A percentile compares a stretch with the other conserved stretches of the same genome.
Evolutionary conservation across 2,329 filamentous ascomycete genomes (phyloP).

Genomic region (Neofusicoccum parvum): DNA sequence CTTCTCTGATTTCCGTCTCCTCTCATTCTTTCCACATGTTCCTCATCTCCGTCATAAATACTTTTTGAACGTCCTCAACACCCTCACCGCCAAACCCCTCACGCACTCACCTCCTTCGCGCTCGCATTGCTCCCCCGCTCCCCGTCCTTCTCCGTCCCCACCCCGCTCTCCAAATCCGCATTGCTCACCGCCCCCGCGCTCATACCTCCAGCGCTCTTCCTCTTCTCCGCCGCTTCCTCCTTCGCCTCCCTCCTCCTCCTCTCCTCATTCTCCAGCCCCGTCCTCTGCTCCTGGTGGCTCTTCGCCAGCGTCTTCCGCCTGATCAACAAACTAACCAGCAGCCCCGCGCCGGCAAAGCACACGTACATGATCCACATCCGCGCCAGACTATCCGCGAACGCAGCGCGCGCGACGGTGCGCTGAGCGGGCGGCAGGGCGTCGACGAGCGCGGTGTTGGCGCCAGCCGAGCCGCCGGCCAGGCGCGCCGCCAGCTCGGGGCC

Average conservation of each 20-base stretch:
- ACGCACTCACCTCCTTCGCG: neutral
- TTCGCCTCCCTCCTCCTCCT: constrained; percentile 26
- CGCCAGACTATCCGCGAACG: constrained; percentile 47
- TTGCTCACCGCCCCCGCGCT: neutral
- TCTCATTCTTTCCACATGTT: too few relatives aligned
- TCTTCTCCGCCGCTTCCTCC: neutral
- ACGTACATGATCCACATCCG: constrained; percentile 56
- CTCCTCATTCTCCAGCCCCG: constrained; percentile 47
- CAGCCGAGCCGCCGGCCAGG: constrained; percentile 62
- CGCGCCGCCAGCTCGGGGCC: constrained; percentile 52
- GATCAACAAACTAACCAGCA: constrained; percentile 45
- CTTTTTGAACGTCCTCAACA: too few relatives aligned
- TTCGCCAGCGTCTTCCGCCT: constrained; percentile 44
- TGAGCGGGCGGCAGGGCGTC: constrained; percentile 52
- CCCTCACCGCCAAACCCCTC: too few relatives aligned
- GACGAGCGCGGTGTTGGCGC: constrained; percentile 62
- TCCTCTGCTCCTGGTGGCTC: constrained; percentile 53
- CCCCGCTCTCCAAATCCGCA: neutral
- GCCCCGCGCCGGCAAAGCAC: constrained; percentile 42
- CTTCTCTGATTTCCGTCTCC: too few relatives aligned
- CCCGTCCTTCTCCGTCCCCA: neutral
- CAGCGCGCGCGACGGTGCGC: constrained; percentile 43
- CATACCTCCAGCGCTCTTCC: neutral
- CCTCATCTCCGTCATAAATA: too few relatives aligned
- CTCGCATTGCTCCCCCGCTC: neutral